Evolutionary conservation across 192 early-diverging fungal genomes (phyloP).

Genomic region (Entomortierella lignicola): DNA sequence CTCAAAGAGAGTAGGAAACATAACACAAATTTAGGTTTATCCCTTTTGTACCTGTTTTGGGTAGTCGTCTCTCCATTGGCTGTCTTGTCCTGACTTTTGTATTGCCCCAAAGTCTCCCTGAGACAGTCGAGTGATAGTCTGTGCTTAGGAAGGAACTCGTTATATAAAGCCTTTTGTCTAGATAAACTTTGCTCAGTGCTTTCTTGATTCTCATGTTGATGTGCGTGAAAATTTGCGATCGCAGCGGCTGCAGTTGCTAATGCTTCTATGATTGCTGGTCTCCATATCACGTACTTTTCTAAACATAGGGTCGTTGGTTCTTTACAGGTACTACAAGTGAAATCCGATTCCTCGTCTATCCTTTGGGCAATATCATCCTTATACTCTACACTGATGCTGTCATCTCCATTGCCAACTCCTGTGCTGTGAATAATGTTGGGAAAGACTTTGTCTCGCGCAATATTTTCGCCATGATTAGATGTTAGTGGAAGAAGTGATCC

Average conservation of each 20-base stretch:
- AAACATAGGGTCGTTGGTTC: conserved; percentile 32
- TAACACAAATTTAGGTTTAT: too few relatives aligned
- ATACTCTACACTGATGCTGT: neutral
- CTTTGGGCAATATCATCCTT: neutral
- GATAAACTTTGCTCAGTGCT: neutral
- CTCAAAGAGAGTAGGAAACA: too few relatives aligned
- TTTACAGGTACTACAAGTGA: neutral
- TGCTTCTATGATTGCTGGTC: conserved; percentile 26
- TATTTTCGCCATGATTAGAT: conserved; percentile 3
- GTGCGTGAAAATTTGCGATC: conserved; percentile 18
- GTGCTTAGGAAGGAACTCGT: conserved; percentile 14
- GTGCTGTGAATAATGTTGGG: neutral
- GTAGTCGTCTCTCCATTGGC: neutral
- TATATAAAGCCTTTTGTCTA: neutral
- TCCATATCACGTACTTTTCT: conserved; percentile 29
- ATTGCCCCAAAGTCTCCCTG: too few relatives aligned
- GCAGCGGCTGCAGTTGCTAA: conserved; percentile 43
- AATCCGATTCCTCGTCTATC: neutral
- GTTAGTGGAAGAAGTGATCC: conserved; percentile 26
- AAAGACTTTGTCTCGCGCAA: neutral
- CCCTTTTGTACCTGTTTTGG: neutral
- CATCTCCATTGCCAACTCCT: neutral
- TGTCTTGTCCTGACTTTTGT: neutral
- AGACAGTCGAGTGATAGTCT: neutral
- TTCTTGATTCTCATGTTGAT: neutral